Conservation (phyloP, 805 yeast species). For the Sugiyamaella marilandica region DNA sequence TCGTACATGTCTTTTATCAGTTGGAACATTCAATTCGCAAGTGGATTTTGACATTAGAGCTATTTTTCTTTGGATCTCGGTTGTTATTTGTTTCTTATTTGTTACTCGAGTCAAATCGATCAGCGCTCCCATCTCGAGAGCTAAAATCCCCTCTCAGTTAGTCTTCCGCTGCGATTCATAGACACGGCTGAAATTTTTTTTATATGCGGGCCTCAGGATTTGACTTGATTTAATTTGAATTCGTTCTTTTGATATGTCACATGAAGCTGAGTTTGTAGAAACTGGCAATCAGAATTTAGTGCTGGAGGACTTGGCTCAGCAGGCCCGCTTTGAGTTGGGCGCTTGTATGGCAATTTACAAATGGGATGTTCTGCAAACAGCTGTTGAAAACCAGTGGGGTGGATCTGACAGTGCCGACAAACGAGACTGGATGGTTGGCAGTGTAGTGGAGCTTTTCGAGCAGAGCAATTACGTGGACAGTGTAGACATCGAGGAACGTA, state of each 20-base stretch:
- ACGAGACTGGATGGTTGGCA: conserved; percentile 89
- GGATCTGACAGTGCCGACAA: conserved; percentile 88
- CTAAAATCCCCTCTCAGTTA: neutral
- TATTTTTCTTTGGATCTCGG: no score
- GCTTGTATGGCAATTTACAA: conserved; percentile 83
- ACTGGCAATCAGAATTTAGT: conserved; percentile 17
- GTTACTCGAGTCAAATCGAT: no score
- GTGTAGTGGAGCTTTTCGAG: conserved; percentile 72
- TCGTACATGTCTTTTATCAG: no score
- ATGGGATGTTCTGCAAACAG: conserved; percentile 86
- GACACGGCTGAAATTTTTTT: neutral
- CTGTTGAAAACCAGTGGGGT: conserved; percentile 93
- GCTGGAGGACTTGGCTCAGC: conserved; percentile 52
- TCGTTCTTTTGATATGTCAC: conserved; percentile 4
- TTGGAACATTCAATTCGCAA: no score
- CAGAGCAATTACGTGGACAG: conserved; percentile 64
- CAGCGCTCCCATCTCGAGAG: no score
- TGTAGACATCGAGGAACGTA: conserved; percentile 74
- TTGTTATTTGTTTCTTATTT: no score
- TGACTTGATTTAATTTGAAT: neutral
- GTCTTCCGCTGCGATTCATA: neutral
- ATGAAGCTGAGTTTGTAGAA: conserved; percentile 12
- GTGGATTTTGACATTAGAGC: no score
- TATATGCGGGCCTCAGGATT: no score
- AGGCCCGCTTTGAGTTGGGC: conserved; percentile 86